Base-by-base conservation (phyloP, 1,284 basidiomycete genomes). In the Pseudozyma thailandica region DNA sequence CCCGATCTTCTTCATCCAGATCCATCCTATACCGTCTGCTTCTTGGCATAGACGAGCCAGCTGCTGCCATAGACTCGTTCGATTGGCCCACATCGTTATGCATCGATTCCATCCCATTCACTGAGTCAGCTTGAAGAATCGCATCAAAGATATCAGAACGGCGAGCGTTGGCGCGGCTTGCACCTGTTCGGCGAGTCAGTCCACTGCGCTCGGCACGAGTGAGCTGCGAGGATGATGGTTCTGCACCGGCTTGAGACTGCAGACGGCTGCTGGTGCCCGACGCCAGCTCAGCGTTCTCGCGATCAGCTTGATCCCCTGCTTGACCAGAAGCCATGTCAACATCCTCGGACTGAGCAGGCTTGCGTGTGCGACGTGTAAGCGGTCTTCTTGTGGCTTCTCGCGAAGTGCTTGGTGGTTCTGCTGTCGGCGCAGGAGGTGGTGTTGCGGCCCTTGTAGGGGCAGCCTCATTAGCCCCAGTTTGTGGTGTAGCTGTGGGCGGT, bases 81-180 rank as follows among this genome's bases (percentile, higher is more conserved):
- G 21, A 15, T 13, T 42, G 18, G 6, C 21, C 42, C 10, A 4
- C 33, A 18, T 28, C 53, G n/a, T 21, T 44, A n/a, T 26, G 33
- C 1, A 47, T 35, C 16, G 35, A 50, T 3, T 18, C 37, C 9
- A 26, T 31, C 12, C 16, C 41, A 6, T 20, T 35, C 7, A n/a
- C n/a, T n/a, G 30, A 6, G 37, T 25, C 48, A 13, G 21, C 16
- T n/a, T 45, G 43, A 16, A 70, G 37, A 6, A 71, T 48, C 16
- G 68, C 50, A 37, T 73, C 65, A 43, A 73, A 73, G 48, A 73
- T 47, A 27, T 73, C 65, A 20, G 65, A 69, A n/a, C 65, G 51
- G 2, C 71, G 57, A 45, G 47, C 33, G 6, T 27, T 50, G 35
- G 51, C 46, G 37, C 65, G 50, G 28, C 58, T 63, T 12, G 65